These are phyloP conservation scores for Termitomyces sp. DNA, from an alignment of 768 basidiomycete genomes.

Conservation along the genomic window DNA sequence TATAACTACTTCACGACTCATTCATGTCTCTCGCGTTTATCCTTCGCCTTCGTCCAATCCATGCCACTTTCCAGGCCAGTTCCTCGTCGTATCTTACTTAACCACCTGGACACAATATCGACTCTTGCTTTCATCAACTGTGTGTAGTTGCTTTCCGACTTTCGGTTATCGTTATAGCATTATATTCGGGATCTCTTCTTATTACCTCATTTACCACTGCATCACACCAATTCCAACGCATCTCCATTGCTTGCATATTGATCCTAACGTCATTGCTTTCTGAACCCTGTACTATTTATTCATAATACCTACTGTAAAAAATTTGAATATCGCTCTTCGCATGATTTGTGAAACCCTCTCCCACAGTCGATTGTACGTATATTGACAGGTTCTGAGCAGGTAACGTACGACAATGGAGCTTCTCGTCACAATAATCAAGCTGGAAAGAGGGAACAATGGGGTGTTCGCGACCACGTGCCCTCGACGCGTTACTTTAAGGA, in stretches of 20 bases:
- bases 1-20: conserved; percentile 9
- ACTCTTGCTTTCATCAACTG: conserved; percentile 38
- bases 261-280: conserved; percentile 12
- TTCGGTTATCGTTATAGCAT: conserved; percentile 20
- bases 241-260: conserved; percentile 5
- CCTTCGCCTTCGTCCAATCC: not conserved
- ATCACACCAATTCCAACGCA: conserved; percentile 4
- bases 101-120: conserved; percentile 17
- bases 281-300: not conserved
- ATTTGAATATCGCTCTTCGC: not conserved
- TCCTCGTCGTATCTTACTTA: not conserved
- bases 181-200: conserved; percentile 4
- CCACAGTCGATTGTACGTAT: not conserved
- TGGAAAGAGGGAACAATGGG: conserved; percentile 10
- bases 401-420: conserved; percentile 9
- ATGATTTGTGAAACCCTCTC: not conserved
- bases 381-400: not conserved
- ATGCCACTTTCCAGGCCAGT: not conserved
- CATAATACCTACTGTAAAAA: not conserved
- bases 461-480: conserved; percentile 37
- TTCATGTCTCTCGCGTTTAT: not conserved
- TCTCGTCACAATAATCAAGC: not conserved
- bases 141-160: conserved; percentile 55
- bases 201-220: conserved; percentile 1
- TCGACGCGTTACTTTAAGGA: conserved; percentile 43